Base-by-base conservation (phyloP, 169 alveolate species). In the Plasmodium knowlesi region DNA sequence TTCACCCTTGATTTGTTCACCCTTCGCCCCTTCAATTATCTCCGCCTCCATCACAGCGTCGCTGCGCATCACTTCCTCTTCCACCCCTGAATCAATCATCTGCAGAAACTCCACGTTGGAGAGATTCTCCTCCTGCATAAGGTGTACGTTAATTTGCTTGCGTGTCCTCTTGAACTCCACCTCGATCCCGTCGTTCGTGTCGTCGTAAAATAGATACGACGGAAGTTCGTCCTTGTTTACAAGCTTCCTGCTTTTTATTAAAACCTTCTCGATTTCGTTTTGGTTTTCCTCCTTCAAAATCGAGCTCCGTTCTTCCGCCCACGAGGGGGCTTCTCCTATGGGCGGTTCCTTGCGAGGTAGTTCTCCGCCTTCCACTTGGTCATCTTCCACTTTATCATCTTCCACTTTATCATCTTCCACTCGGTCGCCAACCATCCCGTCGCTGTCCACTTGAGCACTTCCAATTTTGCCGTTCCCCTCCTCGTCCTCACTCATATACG, bases 401-500 rank as follows among this genome's bases (percentile, higher is more conserved):
- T 8, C 37, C 82, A 32, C 34, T 10, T 8, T 1, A 32, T 4
- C 72, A 41, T 12, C 37, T 72, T 32, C 72, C 92, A 16, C 37
- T 71, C 25, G 19, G 53, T 16, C 16, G 41, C 74, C 67, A 30
- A 8, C 34, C 84, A 76, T n/a, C 19, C 22, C 5, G 74, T 32
- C 37, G 34, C 72, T 9, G 14, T 46, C 32, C 43, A 54, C 22
- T 12, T 54, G 5, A 9, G 0, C 46, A 0, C 54, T 53, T 5
- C 67, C 71, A 32, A 39, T 1, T 39, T 43, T 22, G 61, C n/a
- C 43, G 19, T 39, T 25, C 39, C 37, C 80, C 84, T 54, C 81
- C 30, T 72, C 93, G 37, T 74, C 94, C 34, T 79, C 94, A n/a
- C 94, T 88, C 89, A 88, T 79, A 53, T 88, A 88, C 14, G 90